Evolutionary conservation across 441 rosid species (phyloP).

Genomic region (Populus hybrid): DNA sequence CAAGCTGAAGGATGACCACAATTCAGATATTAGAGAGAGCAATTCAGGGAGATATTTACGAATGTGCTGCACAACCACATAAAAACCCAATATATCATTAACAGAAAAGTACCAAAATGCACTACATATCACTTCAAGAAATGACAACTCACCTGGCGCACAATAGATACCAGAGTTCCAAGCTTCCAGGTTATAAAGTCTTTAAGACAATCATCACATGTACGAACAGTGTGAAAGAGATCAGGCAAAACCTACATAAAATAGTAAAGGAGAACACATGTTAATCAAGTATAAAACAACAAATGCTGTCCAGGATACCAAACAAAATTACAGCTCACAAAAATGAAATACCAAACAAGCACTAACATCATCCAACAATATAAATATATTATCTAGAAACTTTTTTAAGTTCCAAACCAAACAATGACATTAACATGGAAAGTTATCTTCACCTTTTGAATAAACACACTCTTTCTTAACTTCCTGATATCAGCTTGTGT

Average conservation of each 20-base stretch:
- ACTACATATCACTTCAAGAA: constrained; percentile 10
- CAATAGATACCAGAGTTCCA: constrained; percentile 96
- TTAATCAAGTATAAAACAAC: background rate
- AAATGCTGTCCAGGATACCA: background rate
- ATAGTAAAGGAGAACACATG: constrained; percentile 13
- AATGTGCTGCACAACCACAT: constrained; percentile 76
- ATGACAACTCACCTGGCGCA: constrained; percentile 77
- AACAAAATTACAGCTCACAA: background rate
- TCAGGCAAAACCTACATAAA: constrained; percentile 87
- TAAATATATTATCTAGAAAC: background rate
- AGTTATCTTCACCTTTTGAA: background rate
- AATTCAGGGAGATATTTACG: constrained; percentile 91
- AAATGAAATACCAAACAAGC: background rate
- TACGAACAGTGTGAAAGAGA: constrained; percentile 91
- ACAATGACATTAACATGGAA: background rate
- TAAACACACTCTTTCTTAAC: background rate
- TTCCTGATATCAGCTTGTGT: background rate
- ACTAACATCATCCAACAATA: background rate
- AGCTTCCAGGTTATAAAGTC: constrained; percentile 99
- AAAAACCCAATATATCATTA: constrained; percentile 21
- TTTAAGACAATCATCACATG: constrained; percentile 91
- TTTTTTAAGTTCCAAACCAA: background rate
- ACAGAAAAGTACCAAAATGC: background rate
- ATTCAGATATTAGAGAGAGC: constrained; percentile 83
- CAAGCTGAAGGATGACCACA: constrained; percentile 95